These are phyloP conservation scores for Neonothopanus nambi DNA, from an alignment of 1,284 basidiomycete genomes.

Conservation along the genomic window DNA sequence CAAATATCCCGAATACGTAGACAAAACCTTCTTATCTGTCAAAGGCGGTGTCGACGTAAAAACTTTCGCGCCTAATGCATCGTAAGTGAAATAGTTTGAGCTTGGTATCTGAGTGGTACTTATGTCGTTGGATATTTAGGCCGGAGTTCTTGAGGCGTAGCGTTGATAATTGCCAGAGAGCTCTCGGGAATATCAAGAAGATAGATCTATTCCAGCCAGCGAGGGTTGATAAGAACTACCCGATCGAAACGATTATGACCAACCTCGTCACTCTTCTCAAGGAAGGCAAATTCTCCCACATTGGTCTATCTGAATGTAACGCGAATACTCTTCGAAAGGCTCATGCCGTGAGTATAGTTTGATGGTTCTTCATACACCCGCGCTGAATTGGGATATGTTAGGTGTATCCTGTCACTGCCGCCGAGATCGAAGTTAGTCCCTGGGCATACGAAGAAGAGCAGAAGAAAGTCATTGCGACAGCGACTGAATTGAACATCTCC, in stretches of 20 bases:
- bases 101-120: background rate
- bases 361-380: background rate
- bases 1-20: constrained; percentile 12
- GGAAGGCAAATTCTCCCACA: no score
- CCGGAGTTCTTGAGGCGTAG: constrained; percentile 39
- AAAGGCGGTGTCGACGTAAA: constrained; percentile 2
- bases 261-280: constrained; percentile 35
- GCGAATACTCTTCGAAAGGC: constrained; percentile 52
- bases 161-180: constrained; percentile 38
- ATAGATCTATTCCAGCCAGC: constrained; percentile 52
- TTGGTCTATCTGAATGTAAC: constrained; percentile 53
- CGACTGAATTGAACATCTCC: no score
- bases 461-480: no score
- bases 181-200: constrained; percentile 44
- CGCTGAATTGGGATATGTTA: background rate
- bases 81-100: background rate
- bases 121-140: constrained; percentile 25
- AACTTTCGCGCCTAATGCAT: background rate
- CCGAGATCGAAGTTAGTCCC: no score
- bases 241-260: constrained; percentile 38
- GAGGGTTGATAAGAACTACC: constrained; percentile 35
- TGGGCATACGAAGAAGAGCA: no score
- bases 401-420: background rate
- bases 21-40: constrained; percentile 8
- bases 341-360: constrained; percentile 28